Conservation (phyloP, 2,329 filamentous ascomycete genomes). For the Colletotrichum sp. region DNA sequence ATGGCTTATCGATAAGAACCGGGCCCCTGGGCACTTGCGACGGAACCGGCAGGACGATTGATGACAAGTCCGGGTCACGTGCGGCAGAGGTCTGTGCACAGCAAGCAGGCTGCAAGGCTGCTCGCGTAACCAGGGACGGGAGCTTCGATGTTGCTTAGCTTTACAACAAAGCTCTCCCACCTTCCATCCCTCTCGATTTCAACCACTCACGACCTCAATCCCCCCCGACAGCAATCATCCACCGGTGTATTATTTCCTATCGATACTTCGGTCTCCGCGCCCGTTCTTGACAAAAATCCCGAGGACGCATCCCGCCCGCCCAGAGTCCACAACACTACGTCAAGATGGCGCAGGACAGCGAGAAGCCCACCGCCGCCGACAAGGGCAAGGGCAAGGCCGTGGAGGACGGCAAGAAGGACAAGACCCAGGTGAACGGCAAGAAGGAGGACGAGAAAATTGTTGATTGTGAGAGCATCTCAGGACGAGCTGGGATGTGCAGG, state of each 20-base stretch:
- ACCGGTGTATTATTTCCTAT: conserved; percentile 4
- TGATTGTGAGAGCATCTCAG: conserved; percentile 34
- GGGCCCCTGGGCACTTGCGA: neutral
- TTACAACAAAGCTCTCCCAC: conserved; percentile 38
- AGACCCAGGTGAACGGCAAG: conserved; percentile 72
- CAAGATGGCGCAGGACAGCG: conserved; percentile 92
- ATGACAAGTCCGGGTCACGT: neutral
- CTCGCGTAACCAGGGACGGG: conserved; percentile 49
- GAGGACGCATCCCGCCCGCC: conserved; percentile 25
- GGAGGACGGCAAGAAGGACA: conserved; percentile 72
- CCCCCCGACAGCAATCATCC: conserved; percentile 1
- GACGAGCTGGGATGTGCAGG: conserved; percentile 18
- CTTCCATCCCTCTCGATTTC: conserved; percentile 36
- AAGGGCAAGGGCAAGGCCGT: conserved; percentile 97
- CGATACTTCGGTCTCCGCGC: neutral
- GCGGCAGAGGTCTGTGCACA: neutral
- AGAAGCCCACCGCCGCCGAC: conserved; percentile 81
- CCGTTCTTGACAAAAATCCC: neutral
- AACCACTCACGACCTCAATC: neutral
- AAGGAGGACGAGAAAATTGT: conserved; percentile 71
- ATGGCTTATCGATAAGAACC: conserved; percentile 32
- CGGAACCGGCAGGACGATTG: neutral
- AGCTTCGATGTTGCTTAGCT: conserved; percentile 32
- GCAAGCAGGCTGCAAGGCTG: conserved; percentile 40
- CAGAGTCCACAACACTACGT: conserved; percentile 27